phyloP scores from a whole-genome alignment of 148 eudicot genomes.

The Cornus suecica region DNA sequence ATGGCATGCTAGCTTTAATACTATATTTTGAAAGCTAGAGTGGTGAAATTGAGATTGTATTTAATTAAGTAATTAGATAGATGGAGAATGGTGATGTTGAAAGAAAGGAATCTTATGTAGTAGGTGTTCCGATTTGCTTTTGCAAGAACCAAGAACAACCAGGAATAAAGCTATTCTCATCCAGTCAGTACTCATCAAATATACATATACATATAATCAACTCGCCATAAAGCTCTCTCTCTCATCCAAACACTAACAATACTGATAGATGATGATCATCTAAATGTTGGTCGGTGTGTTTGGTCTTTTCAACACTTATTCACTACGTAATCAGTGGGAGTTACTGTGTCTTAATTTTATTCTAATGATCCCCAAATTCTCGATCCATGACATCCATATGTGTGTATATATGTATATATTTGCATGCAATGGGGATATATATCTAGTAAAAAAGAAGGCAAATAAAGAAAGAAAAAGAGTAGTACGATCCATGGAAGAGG shows the following conservation, averaged over 20 bases:
- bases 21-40: background rate
- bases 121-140: slow-evolving; percentile 21
- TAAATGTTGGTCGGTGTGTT: slow-evolving; percentile 18
- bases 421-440: background rate
- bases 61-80: no score
- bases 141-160: slow-evolving; percentile 28
- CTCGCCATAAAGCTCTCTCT: background rate
- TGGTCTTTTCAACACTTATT: background rate
- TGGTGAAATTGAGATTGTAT: background rate
- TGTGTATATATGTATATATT: background rate
- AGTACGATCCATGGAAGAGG: background rate
- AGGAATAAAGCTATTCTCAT: slow-evolving; percentile 26
- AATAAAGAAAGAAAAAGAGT: background rate
- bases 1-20: no score
- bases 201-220: background rate
- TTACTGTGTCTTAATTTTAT: background rate
- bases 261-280: background rate
- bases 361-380: background rate
- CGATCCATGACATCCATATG: no score
- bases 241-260: background rate
- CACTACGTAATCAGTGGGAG: background rate
- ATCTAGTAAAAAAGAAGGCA: background rate
- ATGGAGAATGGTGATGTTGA: slow-evolving; percentile 4
- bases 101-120: slow-evolving; percentile 34
- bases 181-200: no score